These are phyloP conservation scores for Aquilaria sinensis DNA, from an alignment of 345 rosid genomes.

Conservation along the genomic window DNA sequence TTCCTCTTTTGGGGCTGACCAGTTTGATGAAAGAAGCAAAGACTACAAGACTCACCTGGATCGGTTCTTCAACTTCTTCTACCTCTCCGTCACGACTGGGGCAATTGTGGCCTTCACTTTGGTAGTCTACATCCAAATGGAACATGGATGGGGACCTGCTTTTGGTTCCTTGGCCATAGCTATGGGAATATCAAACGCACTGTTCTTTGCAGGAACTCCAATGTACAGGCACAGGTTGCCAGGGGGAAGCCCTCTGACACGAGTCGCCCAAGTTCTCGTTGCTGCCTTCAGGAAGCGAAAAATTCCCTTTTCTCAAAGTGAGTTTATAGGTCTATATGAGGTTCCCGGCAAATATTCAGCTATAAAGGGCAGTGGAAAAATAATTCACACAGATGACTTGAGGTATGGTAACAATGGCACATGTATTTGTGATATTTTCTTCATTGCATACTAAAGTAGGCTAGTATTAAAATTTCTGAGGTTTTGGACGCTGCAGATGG, in stretches of 20 bases:
- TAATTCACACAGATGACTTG: slow-evolving; percentile 61
- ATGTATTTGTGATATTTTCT: neutral
- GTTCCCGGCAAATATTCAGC: slow-evolving; percentile 68
- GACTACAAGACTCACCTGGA: slow-evolving; percentile 76
- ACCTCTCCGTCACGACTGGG: slow-evolving; percentile 74
- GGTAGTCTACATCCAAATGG: slow-evolving; percentile 79
- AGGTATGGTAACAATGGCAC: slow-evolving; percentile 25
- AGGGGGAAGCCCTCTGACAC: slow-evolving; percentile 89
- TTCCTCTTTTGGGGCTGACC: slow-evolving; percentile 96
- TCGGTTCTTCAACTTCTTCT: slow-evolving; percentile 93
- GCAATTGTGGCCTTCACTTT: slow-evolving; percentile 85
- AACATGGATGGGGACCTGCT: slow-evolving; percentile 82
- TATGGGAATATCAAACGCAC: slow-evolving; percentile 72
- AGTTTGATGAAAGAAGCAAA: slow-evolving; percentile 74
- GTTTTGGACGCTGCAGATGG: slow-evolving; percentile 33
- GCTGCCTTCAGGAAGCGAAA: slow-evolving; percentile 70
- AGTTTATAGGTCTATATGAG: slow-evolving; percentile 70
- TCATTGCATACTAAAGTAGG: no score
- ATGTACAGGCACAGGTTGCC: slow-evolving; percentile 89
- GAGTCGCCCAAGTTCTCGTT: slow-evolving; percentile 82
- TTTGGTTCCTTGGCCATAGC: slow-evolving; percentile 83
- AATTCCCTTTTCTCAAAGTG: slow-evolving; percentile 57
- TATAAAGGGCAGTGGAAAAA: slow-evolving; percentile 76
- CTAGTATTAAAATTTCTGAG: neutral
- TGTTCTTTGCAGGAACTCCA: slow-evolving; percentile 84